A percentile compares a stretch with the other conserved stretches of the same genome.
Conservation (phyloP, 2,329 filamentous ascomycete genomes). For the Simplicillium aogashimaense region DNA sequence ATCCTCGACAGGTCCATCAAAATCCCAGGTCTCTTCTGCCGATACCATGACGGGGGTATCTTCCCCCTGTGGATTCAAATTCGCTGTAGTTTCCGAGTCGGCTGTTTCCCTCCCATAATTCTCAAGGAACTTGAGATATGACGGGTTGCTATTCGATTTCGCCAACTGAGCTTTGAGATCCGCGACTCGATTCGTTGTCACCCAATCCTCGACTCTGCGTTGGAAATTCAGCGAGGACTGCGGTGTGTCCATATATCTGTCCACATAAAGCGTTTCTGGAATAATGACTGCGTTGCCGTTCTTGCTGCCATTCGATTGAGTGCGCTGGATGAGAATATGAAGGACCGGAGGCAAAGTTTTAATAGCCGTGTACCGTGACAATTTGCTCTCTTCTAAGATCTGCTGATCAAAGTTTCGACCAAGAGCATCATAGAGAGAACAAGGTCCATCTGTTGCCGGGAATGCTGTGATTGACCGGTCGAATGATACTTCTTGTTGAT, state of each 20-base stretch:
- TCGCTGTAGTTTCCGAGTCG: neutral
- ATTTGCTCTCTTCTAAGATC: slow-evolving; percentile 56
- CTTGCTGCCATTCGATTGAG: slow-evolving; percentile 64
- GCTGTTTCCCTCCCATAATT: slow-evolving; percentile 15
- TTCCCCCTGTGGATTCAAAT: slow-evolving; percentile 1
- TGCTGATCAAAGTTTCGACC: slow-evolving; percentile 79
- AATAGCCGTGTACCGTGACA: slow-evolving; percentile 59
- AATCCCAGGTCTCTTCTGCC: slow-evolving; percentile 22
- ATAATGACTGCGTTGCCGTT: slow-evolving; percentile 70
- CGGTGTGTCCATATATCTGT: slow-evolving; percentile 71
- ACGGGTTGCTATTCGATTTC: slow-evolving; percentile 14
- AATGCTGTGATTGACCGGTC: slow-evolving; percentile 55
- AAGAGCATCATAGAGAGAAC: slow-evolving; percentile 73
- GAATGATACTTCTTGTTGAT: slow-evolving; percentile 37
- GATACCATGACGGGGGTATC: neutral
- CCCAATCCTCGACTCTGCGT: slow-evolving; percentile 63
- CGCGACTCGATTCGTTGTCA: slow-evolving; percentile 55
- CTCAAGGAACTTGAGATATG: slow-evolving; percentile 18
- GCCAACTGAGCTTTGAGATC: slow-evolving; percentile 34
- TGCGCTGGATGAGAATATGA: slow-evolving; percentile 81
- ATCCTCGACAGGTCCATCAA: slow-evolving; percentile 26
- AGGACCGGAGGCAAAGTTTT: slow-evolving; percentile 72
- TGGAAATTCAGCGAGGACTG: slow-evolving; percentile 51
- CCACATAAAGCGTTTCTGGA: slow-evolving; percentile 74
- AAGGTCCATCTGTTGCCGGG: slow-evolving; percentile 34